Evolutionary conservation across 441 rosid genomes (phyloP), one percentile per base, ranked within the genome.

Genomic region (Jatropha multifida): DNA sequence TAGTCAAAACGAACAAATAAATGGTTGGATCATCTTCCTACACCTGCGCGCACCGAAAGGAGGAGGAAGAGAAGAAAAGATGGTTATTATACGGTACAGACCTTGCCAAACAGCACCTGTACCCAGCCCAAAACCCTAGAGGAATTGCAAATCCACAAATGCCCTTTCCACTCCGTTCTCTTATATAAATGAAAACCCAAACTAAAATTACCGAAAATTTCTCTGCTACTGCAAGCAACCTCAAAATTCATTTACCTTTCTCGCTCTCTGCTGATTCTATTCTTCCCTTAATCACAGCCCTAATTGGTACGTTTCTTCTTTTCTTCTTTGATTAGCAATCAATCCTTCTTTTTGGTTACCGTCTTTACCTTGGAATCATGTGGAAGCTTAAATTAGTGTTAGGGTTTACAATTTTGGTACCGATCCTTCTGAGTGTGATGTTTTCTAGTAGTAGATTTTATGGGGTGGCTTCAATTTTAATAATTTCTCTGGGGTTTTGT

Each of bases 281-380:
- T 70, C 76, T 76, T 60, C 17, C 64, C 79, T 74, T 78, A 69
- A 68, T 69, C 86, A 32, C 77, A 23, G 83, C 77, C 84, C 86
- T 69, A 67, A 80, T 76, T 80, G 88, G 91, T 89, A 84, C 77
- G 88, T 81, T 82, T 76, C 74, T 69, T 64, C 32, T 1, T 11
- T 13, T 38, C 54, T 58, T 52, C 11, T 38, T 65, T 2, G 18
- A 54, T 27, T 41, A 9, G 4, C 6, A 7, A 55, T 32, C 18
- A 9, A 40, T 55, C 17, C 49, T 65, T 44, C 65, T 12, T 62
- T 48, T 77, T 48, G 26, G 63, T 76, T 73, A 13, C 61, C 59
- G 44, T 70, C 49, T 77, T 79, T 65, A 52, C 23, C 66, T 72
- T 56, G 65, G 74, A 71, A 80, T 79, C 83, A 77, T 78, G 77